Conservation (phyloP, 2,329 filamentous ascomycete species). For the Colletotrichum caudatum region DNA sequence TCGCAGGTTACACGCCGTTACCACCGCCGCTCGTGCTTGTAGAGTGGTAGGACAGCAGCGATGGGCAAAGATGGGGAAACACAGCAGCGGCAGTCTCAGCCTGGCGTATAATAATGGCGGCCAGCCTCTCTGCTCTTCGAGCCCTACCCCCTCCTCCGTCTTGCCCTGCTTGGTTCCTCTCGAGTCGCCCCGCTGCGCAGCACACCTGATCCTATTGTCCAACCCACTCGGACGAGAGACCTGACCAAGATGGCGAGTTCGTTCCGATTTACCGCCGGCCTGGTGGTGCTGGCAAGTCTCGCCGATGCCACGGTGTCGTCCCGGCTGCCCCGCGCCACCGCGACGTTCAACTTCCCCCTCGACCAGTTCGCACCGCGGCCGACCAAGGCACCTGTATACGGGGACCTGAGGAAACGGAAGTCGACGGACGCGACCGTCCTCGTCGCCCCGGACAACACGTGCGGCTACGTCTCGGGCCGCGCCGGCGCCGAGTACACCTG, state of each 20-base stretch:
- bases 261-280: constrained; percentile 43
- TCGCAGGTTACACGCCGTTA: constrained; percentile 1
- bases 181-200: neutral
- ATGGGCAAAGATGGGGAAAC: constrained; percentile 1
- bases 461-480: constrained; percentile 60
- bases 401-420: constrained; percentile 51
- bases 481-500: constrained; percentile 57
- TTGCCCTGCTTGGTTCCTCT: constrained; percentile 17
- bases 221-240: neutral
- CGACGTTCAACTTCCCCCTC: constrained; percentile 48
- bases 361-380: constrained; percentile 56
- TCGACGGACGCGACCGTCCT: constrained; percentile 52
- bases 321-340: constrained; percentile 53
- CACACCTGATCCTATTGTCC: neutral
- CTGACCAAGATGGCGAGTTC: constrained; percentile 46
- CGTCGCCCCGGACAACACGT: constrained; percentile 63
- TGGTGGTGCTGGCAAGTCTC: constrained; percentile 48
- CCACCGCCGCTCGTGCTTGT: constrained; percentile 10
- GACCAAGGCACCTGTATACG: constrained; percentile 54
- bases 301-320: constrained; percentile 53
- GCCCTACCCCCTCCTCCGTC: neutral
- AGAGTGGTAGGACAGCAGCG: constrained; percentile 25
- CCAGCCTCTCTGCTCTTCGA: constrained; percentile 17
- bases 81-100: constrained; percentile 2
- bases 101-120: constrained; percentile 28